These are phyloP conservation scores for Aspergillus steynii DNA, from an alignment of 495 filamentous ascomycete species.

Conservation along the genomic window DNA sequence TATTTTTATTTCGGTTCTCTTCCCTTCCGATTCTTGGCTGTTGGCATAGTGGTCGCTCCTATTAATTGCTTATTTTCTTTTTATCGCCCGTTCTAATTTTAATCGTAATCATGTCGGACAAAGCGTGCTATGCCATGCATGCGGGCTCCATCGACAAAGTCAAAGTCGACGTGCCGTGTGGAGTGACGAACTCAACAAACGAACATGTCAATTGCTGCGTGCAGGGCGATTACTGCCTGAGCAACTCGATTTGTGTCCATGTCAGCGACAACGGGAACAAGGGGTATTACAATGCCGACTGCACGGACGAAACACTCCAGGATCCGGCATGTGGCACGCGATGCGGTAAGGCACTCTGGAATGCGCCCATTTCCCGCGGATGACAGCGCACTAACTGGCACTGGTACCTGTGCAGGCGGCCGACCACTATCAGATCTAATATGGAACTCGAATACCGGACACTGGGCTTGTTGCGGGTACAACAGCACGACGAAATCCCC, in stretches of 20 bases:
- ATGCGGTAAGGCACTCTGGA: constrained; percentile 8
- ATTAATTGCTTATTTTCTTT: neutral
- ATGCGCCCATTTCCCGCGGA: no score
- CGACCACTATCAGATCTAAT: neutral
- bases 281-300: constrained; percentile 11
- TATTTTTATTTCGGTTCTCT: neutral
- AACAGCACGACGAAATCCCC: neutral
- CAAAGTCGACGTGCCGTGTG: constrained; percentile 5
- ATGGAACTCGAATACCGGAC: constrained; percentile 1
- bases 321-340: constrained; percentile 12
- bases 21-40: neutral
- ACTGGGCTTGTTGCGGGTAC: constrained; percentile 12
- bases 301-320: constrained; percentile 7
- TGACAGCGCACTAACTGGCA: neutral
- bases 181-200: constrained; percentile 10
- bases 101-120: constrained; percentile 2
- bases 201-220: constrained; percentile 15
- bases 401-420: constrained; percentile 1
- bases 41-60: neutral
- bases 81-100: neutral
- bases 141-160: neutral
- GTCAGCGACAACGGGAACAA: neutral
- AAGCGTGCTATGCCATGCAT: constrained; percentile 9
- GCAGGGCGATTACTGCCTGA: constrained; percentile 15
- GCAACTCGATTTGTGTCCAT: constrained; percentile 10